Evolutionary conservation across 129 eudicot species (phyloP).

Genomic region (Apium graveolens): DNA sequence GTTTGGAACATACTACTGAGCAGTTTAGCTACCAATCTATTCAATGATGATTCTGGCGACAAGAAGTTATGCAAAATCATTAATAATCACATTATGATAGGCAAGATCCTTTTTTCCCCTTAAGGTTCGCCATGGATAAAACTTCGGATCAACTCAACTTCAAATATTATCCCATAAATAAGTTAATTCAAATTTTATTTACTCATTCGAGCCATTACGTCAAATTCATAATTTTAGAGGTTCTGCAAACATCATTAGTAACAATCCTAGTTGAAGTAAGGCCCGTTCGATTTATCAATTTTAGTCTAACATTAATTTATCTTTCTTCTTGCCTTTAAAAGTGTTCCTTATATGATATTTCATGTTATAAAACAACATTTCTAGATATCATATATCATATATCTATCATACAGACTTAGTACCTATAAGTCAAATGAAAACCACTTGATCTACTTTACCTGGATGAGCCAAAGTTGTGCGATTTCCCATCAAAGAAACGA

Average conservation of each 20-base stretch:
- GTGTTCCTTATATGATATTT: background rate
- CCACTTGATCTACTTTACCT: constrained; percentile 36
- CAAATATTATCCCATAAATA: background rate
- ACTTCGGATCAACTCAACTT: background rate
- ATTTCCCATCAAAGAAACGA: constrained; percentile 58
- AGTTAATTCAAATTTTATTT: background rate
- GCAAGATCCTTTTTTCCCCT: background rate
- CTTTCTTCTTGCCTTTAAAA: background rate
- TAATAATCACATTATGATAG: background rate
- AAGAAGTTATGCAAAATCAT: background rate
- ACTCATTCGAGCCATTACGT: background rate
- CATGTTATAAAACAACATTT: background rate
- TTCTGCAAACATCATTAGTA: background rate
- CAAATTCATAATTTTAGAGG: background rate
- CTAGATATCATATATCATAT: background rate
- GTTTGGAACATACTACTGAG: background rate
- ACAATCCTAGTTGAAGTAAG: background rate
- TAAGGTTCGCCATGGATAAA: background rate
- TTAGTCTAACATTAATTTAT: background rate
- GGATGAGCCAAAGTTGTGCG: constrained; percentile 86
- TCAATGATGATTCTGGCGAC: background rate
- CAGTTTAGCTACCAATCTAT: background rate
- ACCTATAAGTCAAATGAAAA: background rate
- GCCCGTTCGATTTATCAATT: background rate
- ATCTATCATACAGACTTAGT: background rate